phyloP scores from a whole-genome alignment of 371 early-diverging fungal genomes.

The Rhizopus arrhizus region DNA sequence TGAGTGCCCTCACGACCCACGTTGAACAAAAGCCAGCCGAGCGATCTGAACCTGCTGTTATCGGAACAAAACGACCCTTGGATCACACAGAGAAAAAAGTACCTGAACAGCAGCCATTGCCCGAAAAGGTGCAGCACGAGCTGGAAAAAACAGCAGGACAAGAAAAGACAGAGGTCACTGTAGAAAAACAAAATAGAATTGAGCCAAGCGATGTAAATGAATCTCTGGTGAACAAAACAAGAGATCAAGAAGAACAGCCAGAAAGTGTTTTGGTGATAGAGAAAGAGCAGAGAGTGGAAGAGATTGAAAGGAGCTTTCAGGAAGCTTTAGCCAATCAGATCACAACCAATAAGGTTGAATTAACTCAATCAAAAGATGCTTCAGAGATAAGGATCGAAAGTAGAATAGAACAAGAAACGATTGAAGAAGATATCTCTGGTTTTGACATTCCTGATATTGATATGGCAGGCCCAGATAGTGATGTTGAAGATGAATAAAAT shows the following conservation, averaged over 20 bases:
- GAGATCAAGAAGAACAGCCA: no score
- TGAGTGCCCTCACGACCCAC: conserved; percentile 19
- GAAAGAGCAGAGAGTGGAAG: no score
- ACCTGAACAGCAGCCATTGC: no score
- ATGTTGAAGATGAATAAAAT: conserved; percentile 28
- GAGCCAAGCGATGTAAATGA: no score
- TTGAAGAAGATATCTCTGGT: background rate
- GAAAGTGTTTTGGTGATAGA: no score
- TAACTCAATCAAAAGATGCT: background rate
- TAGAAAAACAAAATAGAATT: no score
- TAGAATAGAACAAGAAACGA: background rate
- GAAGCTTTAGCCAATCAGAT: no score
- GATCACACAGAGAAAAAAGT: background rate
- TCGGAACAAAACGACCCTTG: background rate
- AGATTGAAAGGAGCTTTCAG: no score
- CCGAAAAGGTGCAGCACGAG: no score
- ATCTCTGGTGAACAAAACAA: no score
- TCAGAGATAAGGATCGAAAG: conserved; percentile 1
- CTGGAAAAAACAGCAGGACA: no score
- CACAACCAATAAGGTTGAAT: background rate
- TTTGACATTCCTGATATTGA: conserved; percentile 46
- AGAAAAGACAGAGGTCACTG: no score
- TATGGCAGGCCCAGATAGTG: conserved; percentile 46
- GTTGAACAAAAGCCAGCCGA: conserved; percentile 15
- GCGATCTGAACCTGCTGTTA: background rate